phyloP scores from a whole-genome alignment of 345 rosid genomes.

The Eucalyptus curtisii region DNA sequence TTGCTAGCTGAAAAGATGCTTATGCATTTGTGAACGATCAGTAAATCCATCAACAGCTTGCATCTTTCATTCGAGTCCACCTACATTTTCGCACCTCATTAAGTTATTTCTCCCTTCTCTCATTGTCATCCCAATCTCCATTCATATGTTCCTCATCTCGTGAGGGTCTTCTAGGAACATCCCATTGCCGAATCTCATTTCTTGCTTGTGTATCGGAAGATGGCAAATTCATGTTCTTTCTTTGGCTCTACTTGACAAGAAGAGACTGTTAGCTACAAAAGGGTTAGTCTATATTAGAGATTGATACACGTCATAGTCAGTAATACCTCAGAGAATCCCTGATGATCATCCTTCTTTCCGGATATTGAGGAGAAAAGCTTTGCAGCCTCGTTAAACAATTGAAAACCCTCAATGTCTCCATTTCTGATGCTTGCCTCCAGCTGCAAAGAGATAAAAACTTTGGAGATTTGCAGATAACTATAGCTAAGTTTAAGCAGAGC shows the following conservation, averaged over 20 bases:
- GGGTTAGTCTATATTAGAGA: neutral
- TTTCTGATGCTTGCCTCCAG: slow-evolving; percentile 75
- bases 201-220: slow-evolving; percentile 17
- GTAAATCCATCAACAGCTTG: neutral
- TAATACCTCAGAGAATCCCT: slow-evolving; percentile 11
- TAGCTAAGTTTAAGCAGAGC: neutral
- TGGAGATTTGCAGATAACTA: neutral
- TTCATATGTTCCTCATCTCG: slow-evolving; percentile 11
- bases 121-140: slow-evolving; percentile 18
- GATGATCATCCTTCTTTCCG: slow-evolving; percentile 6
- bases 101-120: neutral
- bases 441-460: slow-evolving; percentile 18
- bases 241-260: slow-evolving; percentile 12
- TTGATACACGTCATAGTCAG: neutral
- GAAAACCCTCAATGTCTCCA: slow-evolving; percentile 65
- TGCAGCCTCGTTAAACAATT: slow-evolving; percentile 28
- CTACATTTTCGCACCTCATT: neutral
- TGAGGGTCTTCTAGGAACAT: slow-evolving; percentile 11
- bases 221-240: slow-evolving; percentile 18
- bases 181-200: slow-evolving; percentile 11
- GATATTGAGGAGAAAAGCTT: slow-evolving; percentile 16
- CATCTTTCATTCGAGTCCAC: neutral
- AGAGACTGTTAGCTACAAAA: neutral
- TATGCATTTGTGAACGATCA: neutral
- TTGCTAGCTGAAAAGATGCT: neutral